Evolutionary conservation across 2,329 filamentous ascomycete species (phyloP), one percentile per base, ranked within the genome.

Genomic region (Xylaria sp.): DNA sequence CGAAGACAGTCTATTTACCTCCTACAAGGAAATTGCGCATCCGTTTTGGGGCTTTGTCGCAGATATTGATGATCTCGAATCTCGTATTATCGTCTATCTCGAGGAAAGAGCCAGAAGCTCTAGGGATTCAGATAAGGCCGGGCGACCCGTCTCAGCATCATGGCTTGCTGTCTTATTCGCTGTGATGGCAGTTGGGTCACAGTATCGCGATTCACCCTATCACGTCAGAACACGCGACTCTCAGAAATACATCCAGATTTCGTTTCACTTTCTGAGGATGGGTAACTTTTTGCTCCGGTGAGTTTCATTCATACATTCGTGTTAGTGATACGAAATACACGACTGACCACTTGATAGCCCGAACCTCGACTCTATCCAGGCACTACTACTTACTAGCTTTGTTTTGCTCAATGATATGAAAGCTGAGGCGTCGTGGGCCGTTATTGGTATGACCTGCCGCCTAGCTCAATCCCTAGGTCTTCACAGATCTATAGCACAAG

Each of bases 331-430:
- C 8, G 47, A 30, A 6, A 4, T 34, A 34, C 23, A 16, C n/a
- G 13, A 16, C 60, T 64, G 19, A 66, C 55, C 3, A 30, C 30
- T 44, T 48, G 30, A 4, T 57, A 83, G 82, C 37, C 85, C 85
- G 1, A 87, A 85, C 0, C 79, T 87, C 46, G 84, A 88, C 69
- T 86, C 84, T 3, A 84, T 88, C 30, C 85, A 88, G 69, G 84
- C 84, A 0, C 73, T 88, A 47, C 74, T 88, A 1, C 78, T 88
- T 49, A 83, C 83, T 3, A 80, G 83, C 35, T 87, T 87, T 63
- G 84, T 86, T 2, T 75, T 88, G 1, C 74, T 87, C 30, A 88
- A 88, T 65, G 85, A 88, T 60, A 88, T 88, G 85, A 87, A 87
- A 67, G 84, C 85, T 1, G 85, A 88, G 67, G 85, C 83, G 0